phyloP scores from a whole-genome alignment of 306 rosid genomes.

The Rosa lucieae region DNA sequence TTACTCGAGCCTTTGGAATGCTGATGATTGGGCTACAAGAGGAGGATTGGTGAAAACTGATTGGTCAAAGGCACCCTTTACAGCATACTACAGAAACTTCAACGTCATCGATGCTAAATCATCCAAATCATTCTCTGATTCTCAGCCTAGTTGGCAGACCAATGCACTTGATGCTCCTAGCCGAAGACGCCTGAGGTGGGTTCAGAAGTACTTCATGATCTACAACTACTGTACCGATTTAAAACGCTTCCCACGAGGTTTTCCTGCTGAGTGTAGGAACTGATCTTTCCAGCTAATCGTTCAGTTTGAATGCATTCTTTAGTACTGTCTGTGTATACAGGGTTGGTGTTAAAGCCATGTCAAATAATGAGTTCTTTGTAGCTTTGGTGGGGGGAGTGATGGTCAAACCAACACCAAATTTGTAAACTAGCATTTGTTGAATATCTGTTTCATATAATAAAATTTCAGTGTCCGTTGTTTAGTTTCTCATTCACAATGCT shows the following conservation, averaged over 20 bases:
- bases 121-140: slow-evolving; percentile 38
- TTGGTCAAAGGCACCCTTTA: slow-evolving; percentile 84
- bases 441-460: slow-evolving; percentile 11
- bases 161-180: slow-evolving; percentile 65
- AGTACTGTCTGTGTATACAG: neutral
- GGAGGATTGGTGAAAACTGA: slow-evolving; percentile 83
- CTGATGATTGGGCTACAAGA: slow-evolving; percentile 84
- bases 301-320: neutral
- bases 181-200: slow-evolving; percentile 84
- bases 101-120: slow-evolving; percentile 36
- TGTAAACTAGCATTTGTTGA: neutral
- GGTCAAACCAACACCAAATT: neutral
- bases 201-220: slow-evolving; percentile 81
- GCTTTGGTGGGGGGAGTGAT: neutral
- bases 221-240: slow-evolving; percentile 76
- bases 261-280: slow-evolving; percentile 62
- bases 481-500: neutral
- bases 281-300: slow-evolving; percentile 1
- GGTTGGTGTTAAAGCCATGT: neutral
- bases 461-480: neutral
- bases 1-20: slow-evolving; percentile 78
- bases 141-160: slow-evolving; percentile 30
- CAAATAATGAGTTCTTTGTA: neutral
- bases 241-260: slow-evolving; percentile 69
- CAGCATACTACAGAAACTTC: slow-evolving; percentile 81